phyloP scores from a whole-genome alignment of 75 land plant species.

The Picea sitchensis region DNA sequence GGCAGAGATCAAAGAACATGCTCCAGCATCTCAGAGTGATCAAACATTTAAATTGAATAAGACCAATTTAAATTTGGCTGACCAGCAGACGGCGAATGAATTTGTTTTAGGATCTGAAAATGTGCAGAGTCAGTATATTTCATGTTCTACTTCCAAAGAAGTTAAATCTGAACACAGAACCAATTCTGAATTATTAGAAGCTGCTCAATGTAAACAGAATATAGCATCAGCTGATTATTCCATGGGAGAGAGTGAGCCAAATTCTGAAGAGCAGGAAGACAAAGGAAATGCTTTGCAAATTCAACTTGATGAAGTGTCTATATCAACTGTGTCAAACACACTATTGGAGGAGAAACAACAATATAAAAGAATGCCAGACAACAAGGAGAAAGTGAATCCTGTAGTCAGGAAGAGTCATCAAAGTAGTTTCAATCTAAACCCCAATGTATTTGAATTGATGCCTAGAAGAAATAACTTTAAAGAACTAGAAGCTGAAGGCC shows the following conservation, averaged over 20 bases:
- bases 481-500: no score
- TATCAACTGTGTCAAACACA: neutral
- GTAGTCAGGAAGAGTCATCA: no score
- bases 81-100: neutral
- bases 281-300: neutral
- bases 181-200: neutral
- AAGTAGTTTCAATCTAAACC: no score
- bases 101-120: neutral
- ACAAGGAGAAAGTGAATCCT: neutral
- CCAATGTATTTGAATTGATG: no score
- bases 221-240: neutral
- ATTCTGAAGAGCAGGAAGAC: neutral
- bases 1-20: neutral
- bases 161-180: neutral
- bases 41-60: neutral
- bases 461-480: no score
- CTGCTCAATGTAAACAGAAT: neutral
- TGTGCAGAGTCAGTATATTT: neutral
- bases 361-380: neutral
- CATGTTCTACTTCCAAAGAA: neutral
- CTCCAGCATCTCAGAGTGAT: neutral
- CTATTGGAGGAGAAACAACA: conserved; percentile 7
- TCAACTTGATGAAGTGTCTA: neutral
- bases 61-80: neutral
- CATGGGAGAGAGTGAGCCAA: neutral